These are phyloP conservation scores for Exophiala aquamarina DNA, from an alignment of 2,329 filamentous ascomycete species.

Conservation along the genomic window DNA sequence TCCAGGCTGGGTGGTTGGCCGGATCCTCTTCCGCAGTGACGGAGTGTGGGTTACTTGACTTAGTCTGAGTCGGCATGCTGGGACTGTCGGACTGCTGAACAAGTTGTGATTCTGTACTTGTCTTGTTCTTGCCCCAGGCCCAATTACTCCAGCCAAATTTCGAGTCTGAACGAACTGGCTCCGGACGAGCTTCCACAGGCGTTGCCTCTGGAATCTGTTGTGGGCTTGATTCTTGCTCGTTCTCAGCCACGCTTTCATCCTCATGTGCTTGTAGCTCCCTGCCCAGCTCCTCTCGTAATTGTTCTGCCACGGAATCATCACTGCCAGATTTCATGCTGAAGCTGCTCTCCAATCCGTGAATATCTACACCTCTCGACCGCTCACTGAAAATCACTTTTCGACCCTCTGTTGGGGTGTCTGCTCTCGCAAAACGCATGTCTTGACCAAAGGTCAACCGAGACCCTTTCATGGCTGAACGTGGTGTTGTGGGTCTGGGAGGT, in stretches of 20 bases:
- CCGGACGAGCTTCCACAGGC: conserved; percentile 1
- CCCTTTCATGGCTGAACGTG: conserved; percentile 28
- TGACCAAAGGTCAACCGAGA: conserved; percentile 15
- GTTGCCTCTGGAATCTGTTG: background rate
- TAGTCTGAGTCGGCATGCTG: background rate
- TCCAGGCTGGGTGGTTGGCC: conserved; percentile 3
- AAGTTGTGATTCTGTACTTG: background rate
- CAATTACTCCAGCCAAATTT: conserved; percentile 13
- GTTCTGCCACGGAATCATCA: conserved; percentile 13
- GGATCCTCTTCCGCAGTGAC: background rate
- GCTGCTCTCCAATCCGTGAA: conserved; percentile 27
- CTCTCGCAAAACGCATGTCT: background rate
- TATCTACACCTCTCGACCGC: conserved; percentile 24
- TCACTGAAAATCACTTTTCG: conserved; percentile 25
- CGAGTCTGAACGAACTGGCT: background rate
- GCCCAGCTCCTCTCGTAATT: conserved; percentile 11
- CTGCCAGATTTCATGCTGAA: conserved; percentile 24
- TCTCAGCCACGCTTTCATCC: background rate
- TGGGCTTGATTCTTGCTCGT: background rate
- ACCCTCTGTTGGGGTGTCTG: conserved; percentile 12
- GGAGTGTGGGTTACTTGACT: background rate
- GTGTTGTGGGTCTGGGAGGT: conserved; percentile 22
- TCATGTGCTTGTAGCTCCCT: conserved; percentile 11
- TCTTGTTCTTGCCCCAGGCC: conserved; percentile 13
- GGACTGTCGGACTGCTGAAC: background rate